Evolutionary conservation across 305 asterid genomes (phyloP).

Genomic region (Solanum hybrid): DNA sequence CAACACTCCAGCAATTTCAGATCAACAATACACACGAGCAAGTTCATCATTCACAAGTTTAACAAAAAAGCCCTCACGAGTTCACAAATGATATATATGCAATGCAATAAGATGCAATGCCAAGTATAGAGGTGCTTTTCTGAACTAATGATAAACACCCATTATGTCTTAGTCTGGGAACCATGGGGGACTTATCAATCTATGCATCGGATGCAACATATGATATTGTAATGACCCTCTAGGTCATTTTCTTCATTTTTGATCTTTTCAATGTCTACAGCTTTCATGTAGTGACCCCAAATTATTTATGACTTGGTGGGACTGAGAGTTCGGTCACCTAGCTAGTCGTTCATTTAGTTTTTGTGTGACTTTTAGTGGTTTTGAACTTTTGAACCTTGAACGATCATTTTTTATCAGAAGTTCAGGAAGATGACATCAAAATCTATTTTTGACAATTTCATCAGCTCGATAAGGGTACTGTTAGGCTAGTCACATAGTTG

Average conservation of each 20-base stretch:
- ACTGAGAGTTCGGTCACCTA: background rate
- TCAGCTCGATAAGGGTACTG: background rate
- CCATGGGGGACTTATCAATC: background rate
- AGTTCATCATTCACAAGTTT: background rate
- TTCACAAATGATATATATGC: background rate
- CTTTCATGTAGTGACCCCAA: background rate
- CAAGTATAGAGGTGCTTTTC: no score
- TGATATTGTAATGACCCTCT: background rate
- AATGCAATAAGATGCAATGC: background rate
- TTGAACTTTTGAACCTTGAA: background rate
- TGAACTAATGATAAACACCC: background rate
- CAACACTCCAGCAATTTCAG: background rate
- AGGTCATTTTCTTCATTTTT: no score
- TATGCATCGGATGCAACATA: background rate
- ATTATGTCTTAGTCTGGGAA: background rate
- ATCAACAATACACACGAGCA: background rate
- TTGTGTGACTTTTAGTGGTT: no score
- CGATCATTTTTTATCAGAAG: background rate
- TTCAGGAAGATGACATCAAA: background rate
- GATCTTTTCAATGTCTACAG: no score
- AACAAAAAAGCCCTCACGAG: background rate
- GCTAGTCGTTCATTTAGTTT: background rate
- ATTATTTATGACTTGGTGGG: background rate
- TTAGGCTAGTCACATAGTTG: background rate
- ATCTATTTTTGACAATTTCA: no score